phyloP scores from a whole-genome alignment of 305 asterid genomes.

The Nicotiana rustica region DNA sequence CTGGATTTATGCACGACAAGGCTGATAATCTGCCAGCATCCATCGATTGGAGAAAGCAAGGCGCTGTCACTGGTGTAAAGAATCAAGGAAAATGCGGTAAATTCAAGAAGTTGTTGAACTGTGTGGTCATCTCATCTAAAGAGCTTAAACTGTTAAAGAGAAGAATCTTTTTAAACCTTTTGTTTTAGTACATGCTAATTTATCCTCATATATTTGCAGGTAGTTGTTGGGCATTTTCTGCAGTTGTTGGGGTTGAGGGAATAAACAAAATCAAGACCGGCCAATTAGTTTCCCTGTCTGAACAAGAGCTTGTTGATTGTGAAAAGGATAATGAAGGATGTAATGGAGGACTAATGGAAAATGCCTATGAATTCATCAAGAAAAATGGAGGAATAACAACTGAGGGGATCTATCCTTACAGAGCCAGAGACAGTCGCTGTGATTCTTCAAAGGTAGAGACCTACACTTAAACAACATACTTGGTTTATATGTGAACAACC shows the following conservation, averaged over 20 bases:
- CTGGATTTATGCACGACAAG: slow-evolving; percentile 65
- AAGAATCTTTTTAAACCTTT: not conserved
- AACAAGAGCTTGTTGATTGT: slow-evolving; percentile 91
- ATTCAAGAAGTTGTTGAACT: slow-evolving; percentile 1
- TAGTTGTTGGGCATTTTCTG: slow-evolving; percentile 95
- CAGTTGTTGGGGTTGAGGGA: slow-evolving; percentile 91
- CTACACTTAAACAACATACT: not conserved
- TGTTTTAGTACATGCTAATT: not conserved
- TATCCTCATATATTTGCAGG: slow-evolving; percentile 49
- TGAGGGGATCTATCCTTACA: slow-evolving; percentile 71
- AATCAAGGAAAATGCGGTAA: slow-evolving; percentile 88
- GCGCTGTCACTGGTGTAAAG: slow-evolving; percentile 76
- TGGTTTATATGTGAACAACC: not conserved
- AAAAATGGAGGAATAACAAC: slow-evolving; percentile 75
- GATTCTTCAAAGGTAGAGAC: slow-evolving; percentile 64
- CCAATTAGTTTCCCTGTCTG: slow-evolving; percentile 70
- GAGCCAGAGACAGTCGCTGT: slow-evolving; percentile 63
- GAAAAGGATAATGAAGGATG: slow-evolving; percentile 80
- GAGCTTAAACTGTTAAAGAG: not conserved
- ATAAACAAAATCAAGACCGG: slow-evolving; percentile 79
- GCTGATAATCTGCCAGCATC: slow-evolving; percentile 59
- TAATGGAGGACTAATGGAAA: slow-evolving; percentile 88
- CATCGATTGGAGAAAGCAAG: slow-evolving; percentile 83
- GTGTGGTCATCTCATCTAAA: not conserved
- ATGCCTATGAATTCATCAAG: slow-evolving; percentile 75